These are phyloP conservation scores for Phytopythium aichiense DNA, from an alignment of 352 stramenopile species.

Conservation along the genomic window DNA sequence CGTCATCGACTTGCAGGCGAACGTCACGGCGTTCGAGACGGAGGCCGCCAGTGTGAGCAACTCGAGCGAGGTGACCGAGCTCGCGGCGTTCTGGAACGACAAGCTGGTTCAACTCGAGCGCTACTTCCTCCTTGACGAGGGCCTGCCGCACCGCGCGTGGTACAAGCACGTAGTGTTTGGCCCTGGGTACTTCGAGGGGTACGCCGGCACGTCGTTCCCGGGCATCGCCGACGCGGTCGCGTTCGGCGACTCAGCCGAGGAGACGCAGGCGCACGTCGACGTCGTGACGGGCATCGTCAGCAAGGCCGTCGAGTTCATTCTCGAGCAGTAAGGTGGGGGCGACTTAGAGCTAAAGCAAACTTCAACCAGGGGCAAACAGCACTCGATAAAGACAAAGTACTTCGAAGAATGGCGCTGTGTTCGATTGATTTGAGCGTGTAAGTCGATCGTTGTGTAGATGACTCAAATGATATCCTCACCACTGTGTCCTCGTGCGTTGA, in stretches of 20 bases:
- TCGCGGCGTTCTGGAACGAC: conserved; percentile 19
- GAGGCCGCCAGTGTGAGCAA: conserved; percentile 8
- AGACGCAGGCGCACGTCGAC: conserved; percentile 21
- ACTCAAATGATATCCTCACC: too few species aligned
- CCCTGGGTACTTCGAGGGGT: conserved; percentile 24
- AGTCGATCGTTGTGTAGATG: too few species aligned
- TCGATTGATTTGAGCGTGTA: too few species aligned
- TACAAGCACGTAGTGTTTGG: conserved; percentile 38
- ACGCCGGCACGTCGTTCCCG: conserved; percentile 24
- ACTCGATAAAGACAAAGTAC: background rate
- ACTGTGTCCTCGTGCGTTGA: too few species aligned
- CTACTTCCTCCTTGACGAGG: conserved; percentile 18
- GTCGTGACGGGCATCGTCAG: conserved; percentile 16
- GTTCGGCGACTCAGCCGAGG: conserved; percentile 15
- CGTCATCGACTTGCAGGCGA: conserved; percentile 10
- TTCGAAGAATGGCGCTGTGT: too few species aligned
- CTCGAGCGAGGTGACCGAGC: conserved; percentile 5
- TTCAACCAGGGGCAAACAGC: too few species aligned
- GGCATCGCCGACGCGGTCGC: conserved; percentile 20
- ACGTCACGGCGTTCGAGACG: conserved; percentile 6
- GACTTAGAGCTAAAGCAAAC: background rate
- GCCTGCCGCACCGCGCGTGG: conserved; percentile 36
- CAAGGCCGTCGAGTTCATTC: conserved; percentile 15
- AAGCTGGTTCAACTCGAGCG: conserved; percentile 23
- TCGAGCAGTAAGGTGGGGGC: background rate